Evolutionary conservation across 345 rosid species (phyloP).

Genomic region (Dipteronia dyeriana): DNA sequence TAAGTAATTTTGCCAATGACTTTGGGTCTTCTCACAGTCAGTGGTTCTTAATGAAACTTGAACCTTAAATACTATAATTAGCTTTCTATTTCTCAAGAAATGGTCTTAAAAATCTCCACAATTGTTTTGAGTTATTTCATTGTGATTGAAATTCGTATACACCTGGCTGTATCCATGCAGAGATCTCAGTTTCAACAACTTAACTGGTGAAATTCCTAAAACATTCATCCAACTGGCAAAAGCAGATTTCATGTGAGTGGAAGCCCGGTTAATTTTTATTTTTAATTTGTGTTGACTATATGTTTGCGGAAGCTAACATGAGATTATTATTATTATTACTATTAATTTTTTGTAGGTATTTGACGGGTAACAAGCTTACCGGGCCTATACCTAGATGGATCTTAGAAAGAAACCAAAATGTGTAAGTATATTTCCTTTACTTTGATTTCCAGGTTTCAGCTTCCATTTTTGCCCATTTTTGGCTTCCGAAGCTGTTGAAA

Average conservation of each 20-base stretch:
- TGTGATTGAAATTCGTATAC: background rate
- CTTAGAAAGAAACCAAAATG: conserved; percentile 59
- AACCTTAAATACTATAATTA: background rate
- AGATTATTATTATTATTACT: background rate
- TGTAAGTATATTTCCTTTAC: conserved; percentile 41
- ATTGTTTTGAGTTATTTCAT: background rate
- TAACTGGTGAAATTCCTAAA: conserved; percentile 69
- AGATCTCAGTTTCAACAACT: conserved; percentile 78
- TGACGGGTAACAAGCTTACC: conserved; percentile 69
- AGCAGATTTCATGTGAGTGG: conserved; percentile 74
- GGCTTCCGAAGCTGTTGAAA: background rate
- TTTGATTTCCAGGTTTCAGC: conserved; percentile 11
- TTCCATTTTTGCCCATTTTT: conserved; percentile 5
- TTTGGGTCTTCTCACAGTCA: background rate
- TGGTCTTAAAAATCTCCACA: background rate
- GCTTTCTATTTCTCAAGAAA: background rate
- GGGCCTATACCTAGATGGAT: conserved; percentile 66
- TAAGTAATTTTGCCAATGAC: conserved; percentile 37
- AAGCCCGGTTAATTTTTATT: background rate
- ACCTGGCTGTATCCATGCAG: conserved; percentile 42
- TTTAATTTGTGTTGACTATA: background rate
- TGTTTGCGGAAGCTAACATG: background rate
- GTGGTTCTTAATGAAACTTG: background rate
- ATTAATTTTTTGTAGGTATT: conserved; percentile 44
- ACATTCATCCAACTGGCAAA: conserved; percentile 49